phyloP scores from a whole-genome alignment of 352 stramenopile genomes.

The Pythium aquatile region DNA sequence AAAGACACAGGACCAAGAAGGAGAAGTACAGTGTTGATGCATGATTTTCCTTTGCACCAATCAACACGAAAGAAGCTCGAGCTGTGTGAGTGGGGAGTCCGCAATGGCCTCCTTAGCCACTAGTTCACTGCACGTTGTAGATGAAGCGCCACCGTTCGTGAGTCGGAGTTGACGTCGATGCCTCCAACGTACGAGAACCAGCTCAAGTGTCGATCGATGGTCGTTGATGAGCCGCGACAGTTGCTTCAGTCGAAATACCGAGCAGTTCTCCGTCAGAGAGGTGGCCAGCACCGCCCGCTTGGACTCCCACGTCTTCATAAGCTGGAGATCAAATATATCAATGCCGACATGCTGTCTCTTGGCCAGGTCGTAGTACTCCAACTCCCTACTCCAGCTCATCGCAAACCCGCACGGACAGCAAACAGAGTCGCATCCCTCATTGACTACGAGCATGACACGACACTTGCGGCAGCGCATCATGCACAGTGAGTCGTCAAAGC shows the following conservation, averaged over 20 bases:
- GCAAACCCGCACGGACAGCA: constrained; percentile 25
- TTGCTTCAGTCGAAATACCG: neutral
- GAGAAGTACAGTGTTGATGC: too few species aligned
- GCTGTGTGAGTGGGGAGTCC: too few species aligned
- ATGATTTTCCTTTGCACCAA: too few species aligned
- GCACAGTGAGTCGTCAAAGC: constrained; percentile 27
- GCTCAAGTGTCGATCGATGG: neutral
- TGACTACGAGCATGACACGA: constrained; percentile 41
- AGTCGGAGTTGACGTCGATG: too few species aligned
- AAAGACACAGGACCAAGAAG: too few species aligned
- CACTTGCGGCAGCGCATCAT: constrained; percentile 46
- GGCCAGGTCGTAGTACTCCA: neutral
- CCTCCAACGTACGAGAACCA: neutral
- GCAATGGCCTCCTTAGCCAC: too few species aligned
- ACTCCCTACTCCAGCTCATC: constrained; percentile 2
- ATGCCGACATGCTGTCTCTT: neutral
- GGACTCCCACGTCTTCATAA: neutral
- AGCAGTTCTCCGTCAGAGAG: neutral
- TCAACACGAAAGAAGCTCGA: too few species aligned
- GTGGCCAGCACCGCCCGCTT: neutral
- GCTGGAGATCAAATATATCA: constrained; percentile 3
- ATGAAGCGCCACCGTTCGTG: too few species aligned
- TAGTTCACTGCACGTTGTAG: too few species aligned
- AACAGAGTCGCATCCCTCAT: constrained; percentile 47
- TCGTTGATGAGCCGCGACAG: neutral